phyloP scores from a whole-genome alignment of 1,284 basidiomycete species.

The Leccinum angustisporum region DNA sequence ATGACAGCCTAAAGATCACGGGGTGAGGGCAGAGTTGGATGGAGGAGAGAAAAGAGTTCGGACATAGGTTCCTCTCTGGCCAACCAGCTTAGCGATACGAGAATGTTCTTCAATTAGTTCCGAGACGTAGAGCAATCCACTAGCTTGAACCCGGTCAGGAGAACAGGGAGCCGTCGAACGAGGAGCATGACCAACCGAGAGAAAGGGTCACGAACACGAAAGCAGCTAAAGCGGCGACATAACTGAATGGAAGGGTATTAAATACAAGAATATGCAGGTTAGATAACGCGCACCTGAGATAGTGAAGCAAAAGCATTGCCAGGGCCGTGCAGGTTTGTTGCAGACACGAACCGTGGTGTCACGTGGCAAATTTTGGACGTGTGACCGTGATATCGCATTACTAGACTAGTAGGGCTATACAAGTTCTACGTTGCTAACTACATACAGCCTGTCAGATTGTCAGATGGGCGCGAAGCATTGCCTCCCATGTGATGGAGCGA shows the following conservation, averaged over 20 bases:
- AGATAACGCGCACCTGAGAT: conserved; percentile 44
- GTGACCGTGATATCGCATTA: background rate
- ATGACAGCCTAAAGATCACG: conserved; percentile 64
- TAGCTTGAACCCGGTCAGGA: conserved; percentile 54
- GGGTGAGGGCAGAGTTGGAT: conserved; percentile 4
- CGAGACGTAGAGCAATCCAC: conserved; percentile 88
- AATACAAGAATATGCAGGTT: background rate
- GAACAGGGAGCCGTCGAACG: background rate
- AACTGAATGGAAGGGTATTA: conserved; percentile 40
- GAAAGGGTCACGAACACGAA: conserved; percentile 82
- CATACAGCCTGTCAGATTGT: conserved; percentile 12
- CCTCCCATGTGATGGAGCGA: conserved; percentile 10
- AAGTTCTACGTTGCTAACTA: background rate
- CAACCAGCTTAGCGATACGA: conserved; percentile 72
- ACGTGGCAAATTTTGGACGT: background rate
- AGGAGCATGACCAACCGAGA: conserved; percentile 51
- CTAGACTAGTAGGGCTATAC: background rate
- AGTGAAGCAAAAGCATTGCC: conserved; percentile 39
- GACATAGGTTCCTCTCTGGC: conserved; percentile 84
- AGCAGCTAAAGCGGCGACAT: conserved; percentile 64
- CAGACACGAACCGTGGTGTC: background rate
- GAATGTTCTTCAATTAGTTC: conserved; percentile 95
- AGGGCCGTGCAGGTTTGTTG: background rate
- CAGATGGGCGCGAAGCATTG: conserved; percentile 35
- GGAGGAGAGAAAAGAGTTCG: conserved; percentile 34